phyloP scores from a whole-genome alignment of 83 land plant genomes.

The Larix sibirica region DNA sequence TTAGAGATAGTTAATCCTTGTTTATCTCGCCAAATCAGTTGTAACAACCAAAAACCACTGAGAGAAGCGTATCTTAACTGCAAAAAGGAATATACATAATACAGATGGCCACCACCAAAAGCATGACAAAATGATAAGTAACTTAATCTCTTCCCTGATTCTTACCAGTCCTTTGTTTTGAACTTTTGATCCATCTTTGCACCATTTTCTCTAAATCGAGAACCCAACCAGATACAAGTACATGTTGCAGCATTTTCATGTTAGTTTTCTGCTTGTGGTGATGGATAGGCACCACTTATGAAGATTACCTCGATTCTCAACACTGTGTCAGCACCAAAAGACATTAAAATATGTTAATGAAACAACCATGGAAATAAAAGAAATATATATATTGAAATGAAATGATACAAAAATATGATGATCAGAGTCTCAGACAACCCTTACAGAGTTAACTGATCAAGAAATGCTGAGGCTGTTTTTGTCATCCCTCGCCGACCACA shows the following conservation, averaged over 20 bases:
- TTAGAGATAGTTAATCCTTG: neutral
- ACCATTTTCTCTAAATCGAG: neutral
- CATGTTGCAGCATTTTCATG: slow-evolving; percentile 5
- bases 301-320: neutral
- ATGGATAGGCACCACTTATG: neutral
- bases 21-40: neutral
- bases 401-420: neutral
- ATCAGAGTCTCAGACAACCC: neutral
- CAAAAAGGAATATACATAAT: neutral
- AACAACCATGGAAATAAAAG: neutral
- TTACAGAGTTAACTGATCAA: neutral
- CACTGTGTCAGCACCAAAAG: neutral
- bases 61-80: neutral
- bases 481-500: neutral
- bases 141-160: neutral
- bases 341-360: neutral
- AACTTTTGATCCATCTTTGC: neutral
- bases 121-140: neutral
- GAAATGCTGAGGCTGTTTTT: neutral
- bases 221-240: slow-evolving; percentile 7
- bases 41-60: neutral
- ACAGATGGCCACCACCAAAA: neutral
- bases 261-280: neutral
- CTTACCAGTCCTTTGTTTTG: neutral
- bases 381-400: neutral